A percentile compares a stretch with the other conserved stretches of the same genome.
Evolutionary conservation across 2,329 filamentous ascomycete species (phyloP).

Genomic region (Phialemoniopsis sp.): DNA sequence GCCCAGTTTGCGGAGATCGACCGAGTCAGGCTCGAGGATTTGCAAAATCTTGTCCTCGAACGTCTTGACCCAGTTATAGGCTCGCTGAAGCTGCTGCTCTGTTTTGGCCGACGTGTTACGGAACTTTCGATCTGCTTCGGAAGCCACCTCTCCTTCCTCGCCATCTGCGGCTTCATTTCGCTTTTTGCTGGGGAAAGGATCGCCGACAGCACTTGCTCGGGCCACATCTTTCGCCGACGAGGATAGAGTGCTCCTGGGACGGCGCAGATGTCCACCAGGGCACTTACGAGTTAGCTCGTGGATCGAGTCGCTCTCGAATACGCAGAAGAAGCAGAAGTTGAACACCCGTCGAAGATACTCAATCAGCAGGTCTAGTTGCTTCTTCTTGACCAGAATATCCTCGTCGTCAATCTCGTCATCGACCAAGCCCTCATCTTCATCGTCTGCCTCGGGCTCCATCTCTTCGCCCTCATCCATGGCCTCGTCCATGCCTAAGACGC

Average conservation of each 20-base stretch:
- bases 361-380: constrained; percentile 91
- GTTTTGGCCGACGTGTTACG: constrained; percentile 68
- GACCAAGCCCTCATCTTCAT: constrained; percentile 74
- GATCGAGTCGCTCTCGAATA: constrained; percentile 96
- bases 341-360: constrained; percentile 96
- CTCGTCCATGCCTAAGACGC: constrained; percentile 56
- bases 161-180: constrained; percentile 56
- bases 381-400: constrained; percentile 87
- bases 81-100: constrained; percentile 87
- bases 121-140: constrained; percentile 67
- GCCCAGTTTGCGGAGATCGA: constrained; percentile 85
- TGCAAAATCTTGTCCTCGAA: constrained; percentile 96
- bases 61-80: constrained; percentile 98
- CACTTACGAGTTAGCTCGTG: constrained; percentile 96
- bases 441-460: constrained; percentile 74
- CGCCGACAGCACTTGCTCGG: constrained; percentile 75
- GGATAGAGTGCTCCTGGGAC: constrained; percentile 81
- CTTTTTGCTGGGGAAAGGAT: constrained; percentile 81
- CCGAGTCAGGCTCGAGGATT: constrained; percentile 83
- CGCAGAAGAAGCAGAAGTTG: constrained; percentile 99
- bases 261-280: constrained; percentile 91
- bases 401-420: constrained; percentile 87
- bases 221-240: constrained; percentile 81
- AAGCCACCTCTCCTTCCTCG: constrained; percentile 60
- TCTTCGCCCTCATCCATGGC: constrained; percentile 60